These are phyloP conservation scores for Dactylorhiza incarnata DNA, from an alignment of 106 monocot genomes.

Conservation along the genomic window DNA sequence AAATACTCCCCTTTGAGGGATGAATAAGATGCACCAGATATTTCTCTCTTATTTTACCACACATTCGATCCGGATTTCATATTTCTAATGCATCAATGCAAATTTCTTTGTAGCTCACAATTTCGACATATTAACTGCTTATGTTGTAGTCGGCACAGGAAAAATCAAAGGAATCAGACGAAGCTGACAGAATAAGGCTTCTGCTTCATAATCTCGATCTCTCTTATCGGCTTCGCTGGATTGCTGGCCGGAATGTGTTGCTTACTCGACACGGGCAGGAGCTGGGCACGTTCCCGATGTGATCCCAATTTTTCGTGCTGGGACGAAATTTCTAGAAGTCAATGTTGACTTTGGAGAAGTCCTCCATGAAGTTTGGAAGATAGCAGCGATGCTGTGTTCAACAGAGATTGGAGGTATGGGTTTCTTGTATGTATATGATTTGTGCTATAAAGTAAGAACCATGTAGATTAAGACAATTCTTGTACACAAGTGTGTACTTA, in stretches of 20 bases:
- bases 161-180: slow-evolving; percentile 32
- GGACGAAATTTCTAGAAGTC: too few species aligned
- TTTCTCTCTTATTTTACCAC: too few species aligned
- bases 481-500: too few species aligned
- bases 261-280: slow-evolving; percentile 61
- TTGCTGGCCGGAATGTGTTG: slow-evolving; percentile 45
- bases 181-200: slow-evolving; percentile 37
- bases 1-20: too few species aligned
- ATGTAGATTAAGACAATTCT: too few species aligned
- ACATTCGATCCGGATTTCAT: not conserved
- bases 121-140: not conserved
- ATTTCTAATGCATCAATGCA: not conserved
- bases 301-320: slow-evolving; percentile 6
- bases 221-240: slow-evolving; percentile 74
- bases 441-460: too few species aligned
- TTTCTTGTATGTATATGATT: not conserved
- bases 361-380: not conserved
- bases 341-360: too few species aligned
- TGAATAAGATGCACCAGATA: too few species aligned
- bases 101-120: not conserved
- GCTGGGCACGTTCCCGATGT: slow-evolving; percentile 79
- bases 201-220: slow-evolving; percentile 76
- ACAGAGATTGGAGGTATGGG: not conserved
- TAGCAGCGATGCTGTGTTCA: not conserved
- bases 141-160: slow-evolving; percentile 24